phyloP scores from a whole-genome alignment of 106 monocot species.

The Dioscorea alata region DNA sequence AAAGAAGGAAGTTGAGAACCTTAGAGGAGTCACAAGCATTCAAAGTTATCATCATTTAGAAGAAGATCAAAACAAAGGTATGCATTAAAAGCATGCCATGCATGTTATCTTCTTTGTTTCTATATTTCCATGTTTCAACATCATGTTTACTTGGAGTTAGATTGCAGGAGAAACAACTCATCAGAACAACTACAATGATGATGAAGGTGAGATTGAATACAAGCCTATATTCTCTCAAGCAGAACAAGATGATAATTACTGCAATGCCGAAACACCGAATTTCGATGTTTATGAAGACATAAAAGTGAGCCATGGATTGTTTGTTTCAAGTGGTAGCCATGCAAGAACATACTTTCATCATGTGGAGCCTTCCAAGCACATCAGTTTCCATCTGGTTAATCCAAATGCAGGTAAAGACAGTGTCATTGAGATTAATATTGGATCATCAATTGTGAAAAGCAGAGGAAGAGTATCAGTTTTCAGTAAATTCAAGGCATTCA shows the following conservation, averaged over 20 bases:
- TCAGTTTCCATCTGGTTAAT: slow-evolving; percentile 53
- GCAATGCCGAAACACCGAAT: not conserved
- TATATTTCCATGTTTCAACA: too few relatives aligned
- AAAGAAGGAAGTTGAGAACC: slow-evolving; percentile 38
- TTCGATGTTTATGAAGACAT: slow-evolving; percentile 40
- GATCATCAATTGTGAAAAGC: slow-evolving; percentile 7
- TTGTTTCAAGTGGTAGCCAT: slow-evolving; percentile 32
- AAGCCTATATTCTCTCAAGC: slow-evolving; percentile 59
- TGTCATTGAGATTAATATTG: slow-evolving; percentile 5
- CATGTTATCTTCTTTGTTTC: too few relatives aligned
- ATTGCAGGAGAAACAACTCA: slow-evolving; percentile 69
- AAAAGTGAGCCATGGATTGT: slow-evolving; percentile 40
- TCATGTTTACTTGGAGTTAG: slow-evolving; percentile 38
- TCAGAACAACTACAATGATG: slow-evolving; percentile 6
- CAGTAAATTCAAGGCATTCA: slow-evolving; percentile 41
- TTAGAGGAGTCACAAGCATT: slow-evolving; percentile 13
- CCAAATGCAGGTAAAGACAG: slow-evolving; percentile 15
- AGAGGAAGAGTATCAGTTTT: slow-evolving; percentile 25
- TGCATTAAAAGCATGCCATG: too few relatives aligned
- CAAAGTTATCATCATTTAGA: too few relatives aligned
- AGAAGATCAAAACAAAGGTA: too few relatives aligned
- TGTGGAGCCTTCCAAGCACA: slow-evolving; percentile 55
- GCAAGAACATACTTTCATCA: slow-evolving; percentile 60
- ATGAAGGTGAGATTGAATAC: slow-evolving; percentile 11
- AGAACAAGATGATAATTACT: slow-evolving; percentile 40